Evolutionary conservation across 306 rosid species (phyloP).

Genomic region (Nissolia schottii): DNA sequence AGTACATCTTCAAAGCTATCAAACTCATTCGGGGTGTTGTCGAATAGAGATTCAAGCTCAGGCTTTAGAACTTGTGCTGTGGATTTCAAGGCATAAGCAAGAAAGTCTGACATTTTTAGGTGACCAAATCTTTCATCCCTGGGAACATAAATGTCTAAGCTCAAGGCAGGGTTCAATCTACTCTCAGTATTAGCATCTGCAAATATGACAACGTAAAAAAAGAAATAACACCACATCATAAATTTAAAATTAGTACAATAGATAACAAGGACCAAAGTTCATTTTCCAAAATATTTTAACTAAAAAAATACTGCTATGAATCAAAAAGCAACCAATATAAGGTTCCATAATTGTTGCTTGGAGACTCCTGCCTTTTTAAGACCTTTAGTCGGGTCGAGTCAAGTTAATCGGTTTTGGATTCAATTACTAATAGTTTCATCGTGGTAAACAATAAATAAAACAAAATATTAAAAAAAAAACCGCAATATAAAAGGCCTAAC

Average conservation of each 20-base stretch:
- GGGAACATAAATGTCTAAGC: conserved; percentile 77
- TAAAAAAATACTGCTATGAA: not conserved
- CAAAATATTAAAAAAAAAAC: too few relatives aligned
- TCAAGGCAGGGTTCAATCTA: conserved; percentile 38
- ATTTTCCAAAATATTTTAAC: not conserved
- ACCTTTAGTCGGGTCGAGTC: too few relatives aligned
- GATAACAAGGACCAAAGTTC: not conserved
- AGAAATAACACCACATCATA: not conserved
- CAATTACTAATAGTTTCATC: too few relatives aligned
- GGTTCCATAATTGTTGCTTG: too few relatives aligned
- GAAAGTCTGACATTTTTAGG: conserved; percentile 72
- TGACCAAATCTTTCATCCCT: conserved; percentile 81
- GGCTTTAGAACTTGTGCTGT: conserved; percentile 59
- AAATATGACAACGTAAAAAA: not conserved
- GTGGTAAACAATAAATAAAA: too few relatives aligned
- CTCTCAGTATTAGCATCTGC: conserved; percentile 60
- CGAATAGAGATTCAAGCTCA: conserved; percentile 51
- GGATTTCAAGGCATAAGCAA: conserved; percentile 65
- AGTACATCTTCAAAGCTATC: conserved; percentile 56
- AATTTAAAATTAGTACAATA: not conserved
- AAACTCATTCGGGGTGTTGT: conserved; percentile 52
- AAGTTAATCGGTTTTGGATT: too few relatives aligned
- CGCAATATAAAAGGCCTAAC: conserved; percentile 30
- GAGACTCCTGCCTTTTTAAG: too few relatives aligned
- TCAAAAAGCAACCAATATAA: not conserved